Percentiles rank a stretch among this genome's conserved stretches.
Evolutionary conservation across 176 grass and related monocot genomes (phyloP).

Genomic region (Triticum aestivum): DNA sequence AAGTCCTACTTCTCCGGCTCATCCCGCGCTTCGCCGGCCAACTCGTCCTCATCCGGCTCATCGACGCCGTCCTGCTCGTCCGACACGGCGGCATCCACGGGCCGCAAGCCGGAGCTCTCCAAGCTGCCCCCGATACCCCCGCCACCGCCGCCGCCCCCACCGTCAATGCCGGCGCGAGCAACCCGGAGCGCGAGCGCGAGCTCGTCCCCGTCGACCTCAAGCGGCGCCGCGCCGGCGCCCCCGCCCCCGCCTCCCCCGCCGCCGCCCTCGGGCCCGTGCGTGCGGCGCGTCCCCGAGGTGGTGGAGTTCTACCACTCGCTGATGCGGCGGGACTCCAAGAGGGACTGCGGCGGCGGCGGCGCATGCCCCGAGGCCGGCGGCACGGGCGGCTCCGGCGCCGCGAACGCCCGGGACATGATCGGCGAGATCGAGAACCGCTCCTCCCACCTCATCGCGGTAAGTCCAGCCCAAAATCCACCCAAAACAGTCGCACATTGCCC

Average conservation of each 20-base stretch:
- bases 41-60: slow-evolving; percentile 43
- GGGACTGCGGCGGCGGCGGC: slow-evolving; percentile 35
- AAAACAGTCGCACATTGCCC: neutral
- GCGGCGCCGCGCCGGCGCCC: slow-evolving; percentile 27
- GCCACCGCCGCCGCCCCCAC: slow-evolving; percentile 27
- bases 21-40: slow-evolving; percentile 49
- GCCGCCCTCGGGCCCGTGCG: slow-evolving; percentile 41
- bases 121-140: slow-evolving; percentile 74
- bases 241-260: slow-evolving; percentile 67
- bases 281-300: slow-evolving; percentile 82
- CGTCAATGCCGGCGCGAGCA: slow-evolving; percentile 20
- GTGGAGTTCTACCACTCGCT: slow-evolving; percentile 98
- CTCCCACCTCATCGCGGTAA: slow-evolving; percentile 87
- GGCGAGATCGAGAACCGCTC: slow-evolving; percentile 99
- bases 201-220: slow-evolving; percentile 40
- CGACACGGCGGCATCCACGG: slow-evolving; percentile 41
- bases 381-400: slow-evolving; percentile 18
- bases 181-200: slow-evolving; percentile 35
- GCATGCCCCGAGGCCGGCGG: neutral
- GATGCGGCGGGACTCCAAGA: slow-evolving; percentile 85
- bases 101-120: slow-evolving; percentile 41
- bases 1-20: slow-evolving; percentile 48
- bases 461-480: neutral
- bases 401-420: slow-evolving; percentile 85
- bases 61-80: slow-evolving; percentile 47